phyloP scores from a whole-genome alignment of 1,284 basidiomycete species.

The Phaffia rhodozyma region DNA sequence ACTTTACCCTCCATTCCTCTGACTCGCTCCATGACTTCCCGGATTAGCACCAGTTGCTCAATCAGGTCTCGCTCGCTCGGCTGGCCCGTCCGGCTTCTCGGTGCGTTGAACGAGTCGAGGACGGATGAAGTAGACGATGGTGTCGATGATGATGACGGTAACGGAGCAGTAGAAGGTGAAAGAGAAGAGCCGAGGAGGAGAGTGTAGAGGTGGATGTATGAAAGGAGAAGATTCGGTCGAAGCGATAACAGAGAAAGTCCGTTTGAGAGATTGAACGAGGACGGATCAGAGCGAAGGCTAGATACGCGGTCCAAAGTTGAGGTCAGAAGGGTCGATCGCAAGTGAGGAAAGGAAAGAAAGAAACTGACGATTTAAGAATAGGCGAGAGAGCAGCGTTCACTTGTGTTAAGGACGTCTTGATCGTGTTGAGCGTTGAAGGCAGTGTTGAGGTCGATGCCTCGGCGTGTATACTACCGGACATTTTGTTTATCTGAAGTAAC shows the following conservation, averaged over 20 bases:
- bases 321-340: neutral
- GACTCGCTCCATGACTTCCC: constrained; percentile 41
- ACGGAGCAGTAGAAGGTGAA: constrained; percentile 1
- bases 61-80: constrained; percentile 18
- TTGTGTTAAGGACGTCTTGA: constrained; percentile 10
- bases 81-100: neutral
- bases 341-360: neutral
- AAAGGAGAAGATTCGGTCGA: constrained; percentile 74
- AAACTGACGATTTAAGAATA: constrained; percentile 30
- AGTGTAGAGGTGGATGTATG: constrained; percentile 75
- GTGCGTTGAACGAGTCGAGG: constrained; percentile 10
- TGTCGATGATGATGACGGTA: neutral
- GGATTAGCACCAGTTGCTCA: constrained; percentile 55
- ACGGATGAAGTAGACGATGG: neutral
- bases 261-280: constrained; percentile 51
- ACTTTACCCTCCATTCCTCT: constrained; percentile 63
- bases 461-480: too few species aligned
- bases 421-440: constrained; percentile 5
- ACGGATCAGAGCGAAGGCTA: constrained; percentile 25
- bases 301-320: neutral
- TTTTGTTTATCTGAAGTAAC: too few species aligned
- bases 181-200: constrained; percentile 45
- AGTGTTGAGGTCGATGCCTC: neutral
- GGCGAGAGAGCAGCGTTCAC: constrained; percentile 28
- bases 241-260: constrained; percentile 84